Base-by-base conservation (phyloP, 139 green algal species). In the Astrephomene gubernaculifera region DNA sequence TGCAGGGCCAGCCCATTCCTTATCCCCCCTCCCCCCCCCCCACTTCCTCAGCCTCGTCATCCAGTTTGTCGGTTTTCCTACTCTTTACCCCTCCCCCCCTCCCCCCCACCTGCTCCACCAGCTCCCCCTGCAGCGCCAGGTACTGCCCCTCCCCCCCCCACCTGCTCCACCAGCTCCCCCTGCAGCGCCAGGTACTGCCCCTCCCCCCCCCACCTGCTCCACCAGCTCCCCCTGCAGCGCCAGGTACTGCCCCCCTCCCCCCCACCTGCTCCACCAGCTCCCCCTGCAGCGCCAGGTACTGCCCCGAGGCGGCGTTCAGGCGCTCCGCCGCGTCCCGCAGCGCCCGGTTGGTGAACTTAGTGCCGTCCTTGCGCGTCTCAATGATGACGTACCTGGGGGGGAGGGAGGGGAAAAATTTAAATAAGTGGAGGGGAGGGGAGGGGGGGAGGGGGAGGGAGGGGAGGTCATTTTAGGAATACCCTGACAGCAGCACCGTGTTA, bases 341-440 rank as follows among this genome's bases (percentile, higher is more conserved):
- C 25, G 88, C 68, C 57, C 87, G 82, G 90, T 89, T 98, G 33
- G 95, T 98, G 95, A 99, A 99, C 92, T 98, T 98, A 63, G 94
- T 94, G 64, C 97, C 97, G 86, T 99, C 97, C 92, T 99, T 99
- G 79, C 94, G 91, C 27, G 94, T 96, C 88, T 98, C 95, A 31
- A 99, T 86, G 68, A 93, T 90, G 19, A 89, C 86, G 93, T 98
- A 99, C 41, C 85, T 92, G 45, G 53, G 12, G 31, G 4, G 31
- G 33, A 38, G 2, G 61, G 33, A n/a, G n/a, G n/a, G n/a, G n/a
- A n/a, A n/a, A n/a, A n/a, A n/a, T n/a, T n/a, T n/a, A n/a, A n/a
- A n/a, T n/a, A n/a, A n/a, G n/a, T n/a, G 43, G 54, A 8, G 44
- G 49, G 45, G n/a, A 25, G 71, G 45, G n/a, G n/a, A 31, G 71